Base-by-base conservation (phyloP, 2,329 filamentous ascomycete species). In the Diplodia scrobiculata region DNA sequence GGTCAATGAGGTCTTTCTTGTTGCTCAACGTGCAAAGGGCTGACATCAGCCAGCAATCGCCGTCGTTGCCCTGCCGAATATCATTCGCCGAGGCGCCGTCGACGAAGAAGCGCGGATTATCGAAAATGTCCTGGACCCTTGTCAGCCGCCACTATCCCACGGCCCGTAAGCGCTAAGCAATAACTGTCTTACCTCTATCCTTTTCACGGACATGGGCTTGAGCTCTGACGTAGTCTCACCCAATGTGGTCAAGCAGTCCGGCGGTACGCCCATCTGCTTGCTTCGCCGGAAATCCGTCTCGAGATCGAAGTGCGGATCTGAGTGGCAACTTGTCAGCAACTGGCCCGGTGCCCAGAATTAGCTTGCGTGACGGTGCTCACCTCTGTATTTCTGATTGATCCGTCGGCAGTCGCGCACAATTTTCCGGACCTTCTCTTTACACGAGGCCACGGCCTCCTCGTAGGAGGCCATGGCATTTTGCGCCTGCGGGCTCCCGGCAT, bases 31-130 rank as follows among this genome's bases (percentile, higher is more conserved):
- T 91, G 69, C 89, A 91, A 32, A 96, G 78, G 0, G 90, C 90
- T 10, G 91, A 89, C 78, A 96, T 86, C 67, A 95, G 85, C 91
- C 91, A 96, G 75, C 92, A 96, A 73, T 96, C 91, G 0, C 91
- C 91, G 68, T 89, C 87, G 2, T 84, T 81, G 0, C 91, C 91
- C 76, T 95, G 91, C 14, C 89, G 84, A 10, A 96, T 87, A 76
- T 95, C 91, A 66, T 88, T 89, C 41, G 90, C 89, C 3, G 87
- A 87, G 5, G 89, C 89, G 0, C 90, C 89, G 67, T 93, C 89
- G 63, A 91, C 85, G 73, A 86, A 92, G 74, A 96, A 95, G 66
- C 86, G 80, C 0, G 91, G 90, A 0, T 86, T 81, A 47, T 92
- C 89, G 68, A 93, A 94, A 32, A 94, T 89, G 93, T 89, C 73